Base-by-base conservation (phyloP, 1,139 yeast species). In the Blastobotrys proliferans region DNA sequence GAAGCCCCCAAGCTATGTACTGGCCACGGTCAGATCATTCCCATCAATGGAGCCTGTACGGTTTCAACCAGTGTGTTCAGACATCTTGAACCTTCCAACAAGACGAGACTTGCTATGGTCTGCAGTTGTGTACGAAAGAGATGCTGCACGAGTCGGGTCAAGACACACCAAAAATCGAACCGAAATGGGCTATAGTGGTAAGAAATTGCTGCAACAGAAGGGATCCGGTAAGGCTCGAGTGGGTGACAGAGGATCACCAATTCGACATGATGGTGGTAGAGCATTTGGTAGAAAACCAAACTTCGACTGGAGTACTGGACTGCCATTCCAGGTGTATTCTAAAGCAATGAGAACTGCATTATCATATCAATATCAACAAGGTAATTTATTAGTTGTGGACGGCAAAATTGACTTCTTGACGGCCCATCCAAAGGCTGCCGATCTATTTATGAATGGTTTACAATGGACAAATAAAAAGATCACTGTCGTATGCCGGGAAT, bases 201-300 rank as follows among this genome's bases (percentile, higher is more conserved):
- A 77, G 59, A 92, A 92, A 63, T 72, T 92, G 54, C 73, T 80
- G 43, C 87, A 88, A 20, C 98, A 92, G 67, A 92, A 92, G 68
- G 97, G 98, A 51, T 70, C 88, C 14, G 99, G 99, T 66, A 74
- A 77, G 50, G 99, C 99, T 45, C 83, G 99, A 72, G 83, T 80
- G 48, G 99, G 98, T 69, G 97, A 88, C 67, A 88, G 87, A 47
- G 92, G 92, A 57, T 86, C 96, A 18, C 98, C 98, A 35, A 84
- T 81, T 44, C 79, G 95, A 67, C 81, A 80, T 59, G 88, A 85
- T 58, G 96, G 95, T 60, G 90, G 92, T 39, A 76, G 84, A 53
- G 97, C 97, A 0, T 80, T 84, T 59, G 97, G 94, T 19, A 81
- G 94, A 60, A 63, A 63, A 27, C 76, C 76, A 46, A 97, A 96